Conservation (phyloP, 495 filamentous ascomycete species). For the Penicillium ochrochloron region DNA sequence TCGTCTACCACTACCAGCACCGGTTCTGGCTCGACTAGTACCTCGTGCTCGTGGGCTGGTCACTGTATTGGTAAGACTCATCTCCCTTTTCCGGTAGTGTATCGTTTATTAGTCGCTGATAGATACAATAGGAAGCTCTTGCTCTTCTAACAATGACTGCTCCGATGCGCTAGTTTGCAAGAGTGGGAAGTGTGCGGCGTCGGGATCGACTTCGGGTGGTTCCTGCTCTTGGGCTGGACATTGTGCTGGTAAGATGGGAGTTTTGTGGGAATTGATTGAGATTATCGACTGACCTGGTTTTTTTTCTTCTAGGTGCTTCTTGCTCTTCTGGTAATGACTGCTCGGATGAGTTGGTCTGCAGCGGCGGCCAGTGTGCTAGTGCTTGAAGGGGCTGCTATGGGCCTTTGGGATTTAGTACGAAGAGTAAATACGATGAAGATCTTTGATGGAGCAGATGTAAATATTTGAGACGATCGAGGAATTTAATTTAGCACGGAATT, state of each 20-base stretch:
- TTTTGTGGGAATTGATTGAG: neutral
- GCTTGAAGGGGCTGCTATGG: neutral
- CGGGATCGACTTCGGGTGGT: neutral
- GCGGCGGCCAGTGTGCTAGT: constrained; percentile 21
- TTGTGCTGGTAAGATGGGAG: constrained; percentile 23
- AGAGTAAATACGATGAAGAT: neutral
- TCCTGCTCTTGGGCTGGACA: constrained; percentile 30
- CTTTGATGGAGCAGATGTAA: neutral
- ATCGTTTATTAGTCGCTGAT: neutral
- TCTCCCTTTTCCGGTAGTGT: neutral
- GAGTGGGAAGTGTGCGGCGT: constrained; percentile 20
- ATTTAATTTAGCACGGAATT: too few relatives aligned
- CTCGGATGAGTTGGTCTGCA: constrained; percentile 28
- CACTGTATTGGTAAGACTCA: constrained; percentile 29
- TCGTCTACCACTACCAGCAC: neutral
- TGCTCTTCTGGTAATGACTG: constrained; percentile 32
- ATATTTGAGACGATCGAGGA: neutral
- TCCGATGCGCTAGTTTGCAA: constrained; percentile 26
- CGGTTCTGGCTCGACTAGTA: constrained; percentile 7
- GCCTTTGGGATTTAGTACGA: neutral
- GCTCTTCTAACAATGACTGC: constrained; percentile 26
- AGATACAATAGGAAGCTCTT: constrained; percentile 26
- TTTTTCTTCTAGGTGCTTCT: constrained; percentile 21
- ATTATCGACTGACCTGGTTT: neutral
- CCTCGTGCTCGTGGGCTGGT: constrained; percentile 25